Conservation (phyloP, 164 flowering plant species). For the Litsea cubeba region DNA sequence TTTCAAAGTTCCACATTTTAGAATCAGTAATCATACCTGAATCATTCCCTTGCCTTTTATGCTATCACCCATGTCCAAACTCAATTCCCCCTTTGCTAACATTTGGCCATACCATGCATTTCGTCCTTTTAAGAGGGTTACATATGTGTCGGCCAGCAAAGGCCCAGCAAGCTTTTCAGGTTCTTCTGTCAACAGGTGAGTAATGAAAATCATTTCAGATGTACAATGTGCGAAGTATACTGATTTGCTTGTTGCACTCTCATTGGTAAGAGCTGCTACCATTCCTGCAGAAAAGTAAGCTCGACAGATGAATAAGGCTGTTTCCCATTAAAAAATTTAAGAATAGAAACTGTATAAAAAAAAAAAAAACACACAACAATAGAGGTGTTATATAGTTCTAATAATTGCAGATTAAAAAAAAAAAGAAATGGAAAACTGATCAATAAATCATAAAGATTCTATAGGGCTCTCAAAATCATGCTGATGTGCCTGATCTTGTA, state of each 20-base stretch:
- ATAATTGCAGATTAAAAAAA: no score
- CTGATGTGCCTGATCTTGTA: not conserved
- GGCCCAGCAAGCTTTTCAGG: slow-evolving; percentile 90
- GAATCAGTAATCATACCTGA: slow-evolving; percentile 44
- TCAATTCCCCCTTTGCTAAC: slow-evolving; percentile 74
- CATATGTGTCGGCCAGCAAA: slow-evolving; percentile 81
- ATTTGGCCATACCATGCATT: slow-evolving; percentile 89
- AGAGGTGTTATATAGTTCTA: not conserved
- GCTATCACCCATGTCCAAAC: slow-evolving; percentile 82
- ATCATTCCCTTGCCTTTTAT: slow-evolving; percentile 89
- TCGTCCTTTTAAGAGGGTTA: slow-evolving; percentile 78
- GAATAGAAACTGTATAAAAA: not conserved
- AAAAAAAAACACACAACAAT: not conserved
- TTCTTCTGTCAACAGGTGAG: slow-evolving; percentile 75
- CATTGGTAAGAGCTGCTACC: slow-evolving; percentile 91
- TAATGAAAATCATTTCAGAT: slow-evolving; percentile 89
- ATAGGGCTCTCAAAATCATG: not conserved
- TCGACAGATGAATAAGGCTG: not conserved
- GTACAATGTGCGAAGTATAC: slow-evolving; percentile 99
- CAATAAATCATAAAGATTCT: no score
- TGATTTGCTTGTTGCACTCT: slow-evolving; percentile 96
- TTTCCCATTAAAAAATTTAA: not conserved
- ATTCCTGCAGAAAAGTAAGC: slow-evolving; percentile 50
- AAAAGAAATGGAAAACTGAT: no score
- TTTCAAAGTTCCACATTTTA: not conserved